Conservation (phyloP, 1,284 basidiomycete species). For the Ceratobasidium sp. region DNA sequence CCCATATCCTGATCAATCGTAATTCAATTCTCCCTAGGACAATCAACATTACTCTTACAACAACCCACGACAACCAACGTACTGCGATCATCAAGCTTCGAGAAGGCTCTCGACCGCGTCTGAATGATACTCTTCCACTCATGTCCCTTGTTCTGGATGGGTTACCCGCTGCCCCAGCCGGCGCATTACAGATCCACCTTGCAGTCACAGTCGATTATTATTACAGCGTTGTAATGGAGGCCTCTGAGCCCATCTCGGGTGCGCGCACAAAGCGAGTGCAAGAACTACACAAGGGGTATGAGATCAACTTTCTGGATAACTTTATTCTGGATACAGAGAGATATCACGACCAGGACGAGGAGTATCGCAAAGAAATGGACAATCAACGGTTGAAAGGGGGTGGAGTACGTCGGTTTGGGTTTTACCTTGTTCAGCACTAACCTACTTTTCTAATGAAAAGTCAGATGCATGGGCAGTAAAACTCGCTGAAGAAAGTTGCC, state of each 20-base stretch:
- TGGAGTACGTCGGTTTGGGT: no score
- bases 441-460: no score
- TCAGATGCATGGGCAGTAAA: no score
- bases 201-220: constrained; percentile 1
- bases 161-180: background rate
- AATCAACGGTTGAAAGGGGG: no score
- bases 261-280: background rate
- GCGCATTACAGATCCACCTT: constrained; percentile 3
- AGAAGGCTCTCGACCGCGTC: constrained; percentile 15
- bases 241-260: constrained; percentile 2
- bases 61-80: constrained; percentile 10
- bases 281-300: no score
- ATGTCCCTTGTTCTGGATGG: background rate
- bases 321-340: no score
- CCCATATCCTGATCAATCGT: background rate
- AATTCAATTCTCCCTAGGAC: background rate
- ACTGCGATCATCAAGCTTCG: background rate
- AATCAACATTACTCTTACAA: background rate
- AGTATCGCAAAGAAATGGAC: no score
- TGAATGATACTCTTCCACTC: constrained; percentile 10
- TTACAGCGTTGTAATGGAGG: background rate
- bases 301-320: no score
- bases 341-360: no score
- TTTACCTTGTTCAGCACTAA: no score
- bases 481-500: no score